Conservation (phyloP, 1,284 basidiomycete species). For the Trametes pubescens region DNA sequence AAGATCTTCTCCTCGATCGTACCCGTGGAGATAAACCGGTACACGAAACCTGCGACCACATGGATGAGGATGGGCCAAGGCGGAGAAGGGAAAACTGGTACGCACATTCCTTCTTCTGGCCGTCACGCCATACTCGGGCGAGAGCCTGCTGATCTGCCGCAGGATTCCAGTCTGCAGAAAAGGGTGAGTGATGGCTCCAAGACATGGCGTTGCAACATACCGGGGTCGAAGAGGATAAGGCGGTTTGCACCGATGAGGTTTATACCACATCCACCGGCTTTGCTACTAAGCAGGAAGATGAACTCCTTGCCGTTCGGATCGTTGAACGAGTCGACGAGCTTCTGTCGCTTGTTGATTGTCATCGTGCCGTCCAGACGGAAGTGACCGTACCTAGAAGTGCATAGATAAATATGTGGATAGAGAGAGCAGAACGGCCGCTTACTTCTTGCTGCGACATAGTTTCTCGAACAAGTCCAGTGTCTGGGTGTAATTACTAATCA, state of each 20-base stretch:
- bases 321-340: constrained; percentile 98
- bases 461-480: constrained; percentile 96
- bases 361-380: constrained; percentile 96
- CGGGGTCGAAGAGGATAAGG: constrained; percentile 95
- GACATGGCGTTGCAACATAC: constrained; percentile 50
- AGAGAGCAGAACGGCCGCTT: constrained; percentile 31
- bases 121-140: constrained; percentile 99
- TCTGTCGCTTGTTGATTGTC: constrained; percentile 94
- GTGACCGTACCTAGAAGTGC: constrained; percentile 78
- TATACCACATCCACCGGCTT: constrained; percentile 98
- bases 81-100: constrained; percentile 1
- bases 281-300: constrained; percentile 94
- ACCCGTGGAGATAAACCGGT: constrained; percentile 97
- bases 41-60: constrained; percentile 82
- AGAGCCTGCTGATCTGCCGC: constrained; percentile 98
- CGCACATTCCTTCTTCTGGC: constrained; percentile 98
- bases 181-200: background rate
- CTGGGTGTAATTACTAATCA: constrained; percentile 99
- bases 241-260: constrained; percentile 98
- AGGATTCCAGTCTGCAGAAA: constrained; percentile 90
- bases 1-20: constrained; percentile 99
- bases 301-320: constrained; percentile 96
- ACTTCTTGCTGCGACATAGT: constrained; percentile 86
- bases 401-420: background rate
- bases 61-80: background rate